A percentile compares a stretch with the other conserved stretches of the same genome.
Conservation (phyloP, 1,284 basidiomycete genomes). For the Tylopilus sp. region DNA sequence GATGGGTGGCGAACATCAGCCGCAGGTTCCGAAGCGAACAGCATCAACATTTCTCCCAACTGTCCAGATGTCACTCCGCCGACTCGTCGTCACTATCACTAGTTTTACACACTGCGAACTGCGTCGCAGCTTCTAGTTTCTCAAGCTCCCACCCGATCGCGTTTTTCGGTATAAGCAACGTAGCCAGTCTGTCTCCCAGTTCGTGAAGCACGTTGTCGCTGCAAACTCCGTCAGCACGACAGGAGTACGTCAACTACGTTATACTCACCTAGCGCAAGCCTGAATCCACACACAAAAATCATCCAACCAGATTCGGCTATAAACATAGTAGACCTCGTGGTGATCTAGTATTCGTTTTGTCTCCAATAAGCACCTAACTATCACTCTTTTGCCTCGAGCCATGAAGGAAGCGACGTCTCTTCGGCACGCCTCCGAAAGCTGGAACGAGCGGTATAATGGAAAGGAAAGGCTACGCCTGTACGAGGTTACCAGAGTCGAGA, state of each 20-base stretch:
- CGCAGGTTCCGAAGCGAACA: constrained; percentile 5
- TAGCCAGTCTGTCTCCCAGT: constrained; percentile 44
- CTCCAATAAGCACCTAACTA: constrained; percentile 62
- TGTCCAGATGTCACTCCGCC: constrained; percentile 19
- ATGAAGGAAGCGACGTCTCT: constrained; percentile 60
- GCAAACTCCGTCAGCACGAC: constrained; percentile 9
- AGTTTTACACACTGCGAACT: constrained; percentile 35
- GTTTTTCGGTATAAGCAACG: constrained; percentile 46
- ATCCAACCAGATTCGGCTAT: constrained; percentile 78
- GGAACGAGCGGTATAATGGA: constrained; percentile 73
- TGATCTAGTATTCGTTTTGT: constrained; percentile 68
- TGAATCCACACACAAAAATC: constrained; percentile 77
- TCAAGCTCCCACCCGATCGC: constrained; percentile 67
- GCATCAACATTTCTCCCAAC: constrained; percentile 1
- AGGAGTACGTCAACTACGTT: background rate
- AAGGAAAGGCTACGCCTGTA: constrained; percentile 72
- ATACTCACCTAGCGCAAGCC: constrained; percentile 52
- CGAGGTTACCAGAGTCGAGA: constrained; percentile 50
- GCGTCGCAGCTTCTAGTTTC: constrained; percentile 56
- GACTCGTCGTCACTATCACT: constrained; percentile 61
- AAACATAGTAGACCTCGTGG: constrained; percentile 79
- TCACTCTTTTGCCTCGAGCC: constrained; percentile 52
- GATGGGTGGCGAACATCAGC: constrained; percentile 1
- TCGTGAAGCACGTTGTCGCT: constrained; percentile 54
- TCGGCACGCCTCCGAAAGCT: constrained; percentile 62